These are phyloP conservation scores for Pseudomonodictys pantanalensis DNA, from an alignment of 495 filamentous ascomycete genomes.

Conservation along the genomic window DNA sequence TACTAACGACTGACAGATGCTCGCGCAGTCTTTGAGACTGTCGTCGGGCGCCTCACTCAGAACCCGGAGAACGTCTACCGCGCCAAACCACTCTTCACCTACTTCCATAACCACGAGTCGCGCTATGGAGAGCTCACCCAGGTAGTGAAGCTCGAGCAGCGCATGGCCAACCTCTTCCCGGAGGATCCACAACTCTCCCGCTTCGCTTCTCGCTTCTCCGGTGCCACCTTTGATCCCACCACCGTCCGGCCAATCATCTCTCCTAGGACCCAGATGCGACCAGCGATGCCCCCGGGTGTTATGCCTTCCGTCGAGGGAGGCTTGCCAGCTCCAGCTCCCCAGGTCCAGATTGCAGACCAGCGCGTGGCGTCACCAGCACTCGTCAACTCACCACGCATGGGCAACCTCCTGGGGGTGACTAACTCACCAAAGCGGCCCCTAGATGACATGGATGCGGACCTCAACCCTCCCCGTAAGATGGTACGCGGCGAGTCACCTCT, in stretches of 20 bases:
- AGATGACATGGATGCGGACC: constrained; percentile 71
- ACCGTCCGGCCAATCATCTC: constrained; percentile 79
- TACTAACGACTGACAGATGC: constrained; percentile 60
- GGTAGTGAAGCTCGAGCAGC: constrained; percentile 81
- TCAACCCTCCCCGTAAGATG: constrained; percentile 69
- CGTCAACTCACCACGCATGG: constrained; percentile 50
- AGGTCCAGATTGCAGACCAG: background rate
- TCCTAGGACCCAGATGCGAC: constrained; percentile 66
- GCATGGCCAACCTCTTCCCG: constrained; percentile 89
- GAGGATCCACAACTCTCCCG: constrained; percentile 72
- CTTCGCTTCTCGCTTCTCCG: constrained; percentile 74
- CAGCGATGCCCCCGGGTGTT: constrained; percentile 46
- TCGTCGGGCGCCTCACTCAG: constrained; percentile 70
- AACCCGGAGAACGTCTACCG: constrained; percentile 70
- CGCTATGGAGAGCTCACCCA: constrained; percentile 86
- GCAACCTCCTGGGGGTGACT: constrained; percentile 47
- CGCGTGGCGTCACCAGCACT: constrained; percentile 5
- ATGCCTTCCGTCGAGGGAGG: constrained; percentile 51
- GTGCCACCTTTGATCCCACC: constrained; percentile 69
- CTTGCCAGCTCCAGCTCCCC: constrained; percentile 7
- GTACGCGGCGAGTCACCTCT: constrained; percentile 80
- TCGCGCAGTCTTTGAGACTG: constrained; percentile 88
- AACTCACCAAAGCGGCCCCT: constrained; percentile 74
- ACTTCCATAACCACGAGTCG: constrained; percentile 93
- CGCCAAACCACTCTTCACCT: constrained; percentile 78